Conservation (phyloP, 768 basidiomycete species). For the Tulasnella sp. region DNA sequence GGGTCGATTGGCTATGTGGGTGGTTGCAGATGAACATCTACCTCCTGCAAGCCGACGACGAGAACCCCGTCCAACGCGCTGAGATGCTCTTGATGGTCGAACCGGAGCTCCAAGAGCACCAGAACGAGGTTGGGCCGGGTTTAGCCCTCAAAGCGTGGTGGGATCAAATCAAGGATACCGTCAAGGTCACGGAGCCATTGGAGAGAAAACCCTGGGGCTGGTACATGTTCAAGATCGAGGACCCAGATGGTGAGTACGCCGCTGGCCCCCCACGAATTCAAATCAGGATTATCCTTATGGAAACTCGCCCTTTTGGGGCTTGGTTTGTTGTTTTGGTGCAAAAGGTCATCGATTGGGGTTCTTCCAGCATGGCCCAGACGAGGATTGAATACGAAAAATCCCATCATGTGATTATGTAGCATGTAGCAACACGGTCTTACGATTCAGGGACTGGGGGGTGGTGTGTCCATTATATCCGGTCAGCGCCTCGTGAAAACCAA, state of each 20-base stretch:
- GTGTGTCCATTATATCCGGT: not conserved
- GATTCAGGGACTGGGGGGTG: too few relatives aligned
- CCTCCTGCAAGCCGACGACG: not conserved
- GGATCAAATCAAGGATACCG: not conserved
- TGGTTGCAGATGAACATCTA: not conserved
- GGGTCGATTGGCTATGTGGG: too few relatives aligned
- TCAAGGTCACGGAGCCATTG: not conserved
- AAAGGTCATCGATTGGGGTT: not conserved
- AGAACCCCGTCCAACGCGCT: not conserved
- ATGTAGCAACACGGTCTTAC: too few relatives aligned
- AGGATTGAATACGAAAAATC: not conserved
- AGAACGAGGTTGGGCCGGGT: not conserved
- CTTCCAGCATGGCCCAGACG: constrained; percentile 1
- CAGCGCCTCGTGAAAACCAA: constrained; percentile 8
- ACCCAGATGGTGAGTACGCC: not conserved
- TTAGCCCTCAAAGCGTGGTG: not conserved
- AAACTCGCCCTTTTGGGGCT: too few relatives aligned
- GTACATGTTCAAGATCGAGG: not conserved
- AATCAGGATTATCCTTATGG: not conserved
- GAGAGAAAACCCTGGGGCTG: not conserved
- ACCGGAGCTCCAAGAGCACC: not conserved
- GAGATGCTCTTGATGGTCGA: not conserved
- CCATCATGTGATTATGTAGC: not conserved
- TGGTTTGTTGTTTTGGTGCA: not conserved
- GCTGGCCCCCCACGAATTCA: too few relatives aligned